Base-by-base conservation (phyloP, 2,329 filamentous ascomycete species). In the Ophiosphaerella korrae region DNA sequence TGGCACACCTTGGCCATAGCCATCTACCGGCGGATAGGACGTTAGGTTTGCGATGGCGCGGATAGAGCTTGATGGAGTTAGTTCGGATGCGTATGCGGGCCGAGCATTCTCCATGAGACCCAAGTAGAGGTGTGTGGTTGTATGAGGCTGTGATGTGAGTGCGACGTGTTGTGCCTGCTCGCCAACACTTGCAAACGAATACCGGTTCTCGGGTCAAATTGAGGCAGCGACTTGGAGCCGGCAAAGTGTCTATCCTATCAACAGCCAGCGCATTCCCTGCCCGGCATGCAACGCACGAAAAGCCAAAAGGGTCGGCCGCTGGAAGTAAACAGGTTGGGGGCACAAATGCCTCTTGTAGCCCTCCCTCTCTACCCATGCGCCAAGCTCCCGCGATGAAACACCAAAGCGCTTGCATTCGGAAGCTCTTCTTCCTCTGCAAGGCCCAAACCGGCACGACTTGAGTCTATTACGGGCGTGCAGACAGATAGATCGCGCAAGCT, bases 341-440 rank as follows among this genome's bases (percentile, higher is more conserved):
- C 18, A 11, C 7, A 31, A 23, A 24, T 39, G 31, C 21, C 29
- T 21, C 18, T 21, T 21, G 18, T 21, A 21, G 18, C 18, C 18
- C 18, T 21, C 18, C 18, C 18, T 21, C 18, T 4, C 18, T 21
- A 21, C 18, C 18, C 39, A 42, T 52, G 49, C 43, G 48, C 46
- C 42, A 32, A 34, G 43, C 53, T 58, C 51, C 53, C 24, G 44
- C 39, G 52, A 49, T 62, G 60, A 62, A 60, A 64, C 57, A 40
- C 31, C 50, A 51, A 57, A 52, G 59, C 59, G 58, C 55, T 55
- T 48, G 50, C 52, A 41, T 47, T 46, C 49, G 31, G 39, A 41
- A 49, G 16, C 38, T 26, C 29, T 34, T 43, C 40, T 48, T 50
- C 42, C 50, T 53, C 43, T 45, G 48, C 44, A 54, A 55, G 42